Conservation (phyloP, 2,329 filamentous ascomycete species). For the Venturia oleaginea region DNA sequence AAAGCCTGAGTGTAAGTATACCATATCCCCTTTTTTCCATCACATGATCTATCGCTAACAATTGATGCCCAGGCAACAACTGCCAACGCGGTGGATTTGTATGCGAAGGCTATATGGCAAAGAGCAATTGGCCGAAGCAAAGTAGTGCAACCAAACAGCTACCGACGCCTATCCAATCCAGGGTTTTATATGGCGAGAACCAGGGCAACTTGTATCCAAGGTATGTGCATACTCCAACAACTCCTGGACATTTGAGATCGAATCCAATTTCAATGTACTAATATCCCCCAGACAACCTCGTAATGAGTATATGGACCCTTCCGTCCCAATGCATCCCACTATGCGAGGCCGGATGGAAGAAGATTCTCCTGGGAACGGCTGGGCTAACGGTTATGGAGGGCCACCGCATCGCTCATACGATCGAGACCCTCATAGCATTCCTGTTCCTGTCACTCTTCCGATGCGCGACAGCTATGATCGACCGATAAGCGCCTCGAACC, state of each 20-base stretch:
- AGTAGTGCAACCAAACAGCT: conserved; percentile 40
- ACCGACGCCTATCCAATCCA: conserved; percentile 64
- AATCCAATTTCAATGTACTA: background rate
- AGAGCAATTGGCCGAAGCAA: conserved; percentile 66
- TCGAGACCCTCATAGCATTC: background rate
- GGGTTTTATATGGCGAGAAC: conserved; percentile 38
- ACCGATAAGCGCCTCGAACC: background rate
- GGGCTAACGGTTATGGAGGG: conserved; percentile 3
- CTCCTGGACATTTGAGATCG: background rate
- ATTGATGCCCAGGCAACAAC: conserved; percentile 57
- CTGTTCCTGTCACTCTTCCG: background rate
- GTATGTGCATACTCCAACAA: background rate
- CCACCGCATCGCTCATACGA: background rate
- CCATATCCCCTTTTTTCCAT: conserved; percentile 10
- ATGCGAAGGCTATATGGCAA: conserved; percentile 82
- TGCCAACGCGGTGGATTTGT: conserved; percentile 83
- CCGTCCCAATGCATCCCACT: background rate
- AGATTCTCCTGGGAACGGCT: conserved; percentile 10
- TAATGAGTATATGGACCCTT: conserved; percentile 1
- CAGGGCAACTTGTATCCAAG: conserved; percentile 16
- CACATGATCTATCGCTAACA: background rate
- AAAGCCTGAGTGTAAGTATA: conserved; percentile 77
- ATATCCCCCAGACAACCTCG: background rate
- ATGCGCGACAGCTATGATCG: conserved; percentile 14
- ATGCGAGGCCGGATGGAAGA: conserved; percentile 9